A percentile compares a stretch with the other conserved stretches of the same genome.
Conservation (phyloP, 2,329 filamentous ascomycete genomes). For the Metarhizium brunneum region DNA sequence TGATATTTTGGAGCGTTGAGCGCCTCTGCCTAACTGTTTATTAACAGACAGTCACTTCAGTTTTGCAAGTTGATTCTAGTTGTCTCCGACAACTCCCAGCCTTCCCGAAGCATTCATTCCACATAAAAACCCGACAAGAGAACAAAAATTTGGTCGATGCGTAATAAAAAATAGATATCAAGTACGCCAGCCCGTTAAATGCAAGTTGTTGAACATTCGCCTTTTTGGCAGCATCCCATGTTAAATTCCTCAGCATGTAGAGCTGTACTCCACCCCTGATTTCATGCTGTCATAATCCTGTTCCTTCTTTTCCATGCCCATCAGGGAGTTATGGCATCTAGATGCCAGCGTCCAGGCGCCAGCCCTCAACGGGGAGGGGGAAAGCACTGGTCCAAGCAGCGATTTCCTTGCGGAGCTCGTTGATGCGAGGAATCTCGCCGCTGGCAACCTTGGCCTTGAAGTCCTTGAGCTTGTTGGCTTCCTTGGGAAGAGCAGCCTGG, state of each 20-base stretch:
- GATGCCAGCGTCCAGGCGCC: constrained; percentile 51
- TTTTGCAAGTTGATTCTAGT: constrained; percentile 5
- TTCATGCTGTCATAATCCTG: not conserved
- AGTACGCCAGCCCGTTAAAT: constrained; percentile 14
- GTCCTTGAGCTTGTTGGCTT: constrained; percentile 99
- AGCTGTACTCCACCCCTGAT: constrained; percentile 2
- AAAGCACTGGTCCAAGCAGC: constrained; percentile 77
- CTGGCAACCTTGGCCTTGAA: constrained; percentile 87
- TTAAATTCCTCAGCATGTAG: constrained; percentile 12
- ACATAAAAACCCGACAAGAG: not conserved
- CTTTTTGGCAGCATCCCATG: constrained; percentile 11
- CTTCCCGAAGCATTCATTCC: not conserved
- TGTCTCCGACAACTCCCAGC: constrained; percentile 10
- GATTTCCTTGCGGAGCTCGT: constrained; percentile 81
- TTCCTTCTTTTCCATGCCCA: not conserved
- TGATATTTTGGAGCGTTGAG: constrained; percentile 10
- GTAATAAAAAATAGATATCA: constrained; percentile 6
- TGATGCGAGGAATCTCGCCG: constrained; percentile 73
- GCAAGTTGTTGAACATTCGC: constrained; percentile 19
- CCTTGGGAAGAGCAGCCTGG: constrained; percentile 79
- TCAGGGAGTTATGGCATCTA: constrained; percentile 24
- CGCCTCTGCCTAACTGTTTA: constrained; percentile 1
- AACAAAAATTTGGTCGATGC: not conserved
- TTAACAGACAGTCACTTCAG: not conserved
- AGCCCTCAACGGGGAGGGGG: constrained; percentile 80